phyloP scores from a whole-genome alignment of 2,329 filamentous ascomycete genomes.

The Trichoderma pleuroti region DNA sequence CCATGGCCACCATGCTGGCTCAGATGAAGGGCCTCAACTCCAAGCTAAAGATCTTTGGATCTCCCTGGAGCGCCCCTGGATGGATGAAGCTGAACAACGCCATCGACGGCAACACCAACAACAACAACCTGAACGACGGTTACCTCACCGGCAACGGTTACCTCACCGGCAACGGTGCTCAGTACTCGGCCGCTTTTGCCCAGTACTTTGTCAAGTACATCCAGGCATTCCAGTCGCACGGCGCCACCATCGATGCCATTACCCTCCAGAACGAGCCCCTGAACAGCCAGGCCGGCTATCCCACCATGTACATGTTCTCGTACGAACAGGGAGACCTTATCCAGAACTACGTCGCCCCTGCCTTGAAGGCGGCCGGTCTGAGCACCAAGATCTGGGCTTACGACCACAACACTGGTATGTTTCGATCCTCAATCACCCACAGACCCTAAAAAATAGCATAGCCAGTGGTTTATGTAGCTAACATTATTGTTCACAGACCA shows the following conservation, averaged over 20 bases:
- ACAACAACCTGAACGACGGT: constrained; percentile 23
- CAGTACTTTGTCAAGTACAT: constrained; percentile 30
- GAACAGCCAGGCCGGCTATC: constrained; percentile 20
- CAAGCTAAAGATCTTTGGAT: constrained; percentile 35
- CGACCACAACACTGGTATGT: constrained; percentile 33
- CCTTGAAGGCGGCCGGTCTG: constrained; percentile 17
- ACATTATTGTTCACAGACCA: constrained; percentile 24
- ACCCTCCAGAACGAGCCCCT: constrained; percentile 21
- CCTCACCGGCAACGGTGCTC: constrained; percentile 32
- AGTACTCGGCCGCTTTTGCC: constrained; percentile 33
- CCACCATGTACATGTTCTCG: constrained; percentile 21
- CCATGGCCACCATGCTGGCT: constrained; percentile 36
- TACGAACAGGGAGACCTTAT: constrained; percentile 19
- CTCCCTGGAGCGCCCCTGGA: constrained; percentile 38
- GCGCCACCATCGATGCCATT: constrained; percentile 18
- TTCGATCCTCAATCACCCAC: neutral
- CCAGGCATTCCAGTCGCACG: constrained; percentile 17
- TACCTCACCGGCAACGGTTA: constrained; percentile 31
- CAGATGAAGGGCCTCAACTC: constrained; percentile 34
- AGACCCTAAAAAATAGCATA: neutral
- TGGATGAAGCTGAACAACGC: constrained; percentile 41
- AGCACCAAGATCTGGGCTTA: constrained; percentile 20
- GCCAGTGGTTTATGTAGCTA: neutral
- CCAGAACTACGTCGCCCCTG: constrained; percentile 20
- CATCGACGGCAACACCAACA: constrained; percentile 34